Evolutionary conservation across 2,329 filamentous ascomycete genomes (phyloP).

Genomic region (Botrytis sinoallii): DNA sequence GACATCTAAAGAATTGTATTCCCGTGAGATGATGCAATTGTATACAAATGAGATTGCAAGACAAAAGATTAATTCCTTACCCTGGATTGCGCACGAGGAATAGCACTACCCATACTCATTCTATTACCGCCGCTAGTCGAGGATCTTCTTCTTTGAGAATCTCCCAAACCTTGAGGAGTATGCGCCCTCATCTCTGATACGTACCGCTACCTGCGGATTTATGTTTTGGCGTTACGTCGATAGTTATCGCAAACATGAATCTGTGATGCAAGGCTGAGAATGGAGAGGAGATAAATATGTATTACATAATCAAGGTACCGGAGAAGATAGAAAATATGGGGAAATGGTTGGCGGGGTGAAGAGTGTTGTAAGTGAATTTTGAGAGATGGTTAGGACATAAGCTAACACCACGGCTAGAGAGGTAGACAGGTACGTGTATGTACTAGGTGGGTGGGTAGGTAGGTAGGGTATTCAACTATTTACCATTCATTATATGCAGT

Average conservation of each 20-base stretch:
- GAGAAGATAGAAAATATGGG: not conserved
- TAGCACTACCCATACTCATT: constrained; percentile 34
- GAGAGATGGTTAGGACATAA: not conserved
- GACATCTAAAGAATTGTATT: constrained; percentile 37
- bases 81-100: constrained; percentile 35
- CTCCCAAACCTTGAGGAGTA: constrained; percentile 30
- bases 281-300: not conserved
- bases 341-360: constrained; percentile 8
- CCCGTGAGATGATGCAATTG: constrained; percentile 8
- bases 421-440: no score
- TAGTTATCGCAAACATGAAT: constrained; percentile 22
- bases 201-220: constrained; percentile 1
- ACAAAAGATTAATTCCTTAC: constrained; percentile 24
- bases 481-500: not conserved
- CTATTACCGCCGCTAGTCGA: constrained; percentile 30
- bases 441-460: not conserved
- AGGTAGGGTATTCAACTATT: not conserved
- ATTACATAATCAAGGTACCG: not conserved
- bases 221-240: constrained; percentile 9
- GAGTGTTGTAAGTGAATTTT: not conserved
- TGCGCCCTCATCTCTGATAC: constrained; percentile 33
- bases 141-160: constrained; percentile 31
- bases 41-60: not conserved
- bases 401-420: not conserved
- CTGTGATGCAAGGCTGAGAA: constrained; percentile 7